A percentile compares a stretch with the other conserved stretches of the same genome.
phyloP scores from a whole-genome alignment of 2,329 filamentous ascomycete genomes.

The Botrytis tulipae region DNA sequence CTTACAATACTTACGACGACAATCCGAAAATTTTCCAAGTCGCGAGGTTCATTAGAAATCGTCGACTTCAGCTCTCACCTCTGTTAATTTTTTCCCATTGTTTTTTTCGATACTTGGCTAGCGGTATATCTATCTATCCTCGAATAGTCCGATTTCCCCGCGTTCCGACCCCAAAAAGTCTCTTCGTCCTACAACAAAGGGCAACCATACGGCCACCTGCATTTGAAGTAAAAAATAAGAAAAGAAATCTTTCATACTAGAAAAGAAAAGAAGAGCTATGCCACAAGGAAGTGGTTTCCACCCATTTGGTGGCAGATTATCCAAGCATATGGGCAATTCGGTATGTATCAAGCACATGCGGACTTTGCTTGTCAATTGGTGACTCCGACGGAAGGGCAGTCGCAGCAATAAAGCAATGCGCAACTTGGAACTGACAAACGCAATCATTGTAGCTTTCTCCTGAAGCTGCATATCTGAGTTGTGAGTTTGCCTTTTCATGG shows the following conservation, averaged over 20 bases:
- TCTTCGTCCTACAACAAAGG: background rate
- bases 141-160: constrained; percentile 13
- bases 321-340: constrained; percentile 50
- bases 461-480: constrained; percentile 68
- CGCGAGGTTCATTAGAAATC: background rate
- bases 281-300: constrained; percentile 45
- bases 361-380: constrained; percentile 3
- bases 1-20: background rate
- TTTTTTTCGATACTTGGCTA: background rate
- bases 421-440: background rate
- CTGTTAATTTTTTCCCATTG: background rate
- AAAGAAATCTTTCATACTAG: background rate
- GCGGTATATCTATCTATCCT: background rate
- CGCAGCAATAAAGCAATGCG: background rate
- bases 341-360: constrained; percentile 38
- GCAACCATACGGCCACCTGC: background rate
- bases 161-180: constrained; percentile 10
- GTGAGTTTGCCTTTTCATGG: constrained; percentile 48
- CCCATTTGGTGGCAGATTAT: constrained; percentile 52
- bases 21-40: background rate
- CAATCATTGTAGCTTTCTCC: constrained; percentile 48
- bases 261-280: constrained; percentile 5
- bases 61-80: background rate
- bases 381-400: background rate
- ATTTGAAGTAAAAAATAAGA: background rate